phyloP scores from a whole-genome alignment of 78 protist genomes.

The Dictyostelium intermedium region DNA sequence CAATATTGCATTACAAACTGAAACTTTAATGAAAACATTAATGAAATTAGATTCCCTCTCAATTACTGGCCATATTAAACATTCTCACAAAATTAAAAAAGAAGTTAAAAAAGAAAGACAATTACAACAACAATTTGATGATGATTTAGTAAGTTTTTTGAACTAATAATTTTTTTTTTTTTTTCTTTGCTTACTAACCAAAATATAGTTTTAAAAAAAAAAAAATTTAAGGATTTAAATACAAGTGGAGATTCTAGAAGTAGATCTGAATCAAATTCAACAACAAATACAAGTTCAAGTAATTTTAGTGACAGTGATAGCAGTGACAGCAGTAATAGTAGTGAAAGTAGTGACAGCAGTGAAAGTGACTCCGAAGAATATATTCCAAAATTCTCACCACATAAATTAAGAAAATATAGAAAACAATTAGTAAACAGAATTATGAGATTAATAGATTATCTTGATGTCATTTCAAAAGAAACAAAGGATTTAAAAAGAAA shows the following conservation, averaged over 20 bases:
- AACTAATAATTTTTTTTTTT: neutral
- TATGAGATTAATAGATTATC: conserved; percentile 7
- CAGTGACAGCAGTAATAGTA: neutral
- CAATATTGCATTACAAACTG: conserved; percentile 26
- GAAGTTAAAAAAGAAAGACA: conserved; percentile 18
- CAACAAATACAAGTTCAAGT: neutral
- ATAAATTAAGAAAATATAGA: conserved; percentile 49
- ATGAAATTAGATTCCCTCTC: conserved; percentile 22
- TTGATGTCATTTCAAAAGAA: conserved; percentile 6
- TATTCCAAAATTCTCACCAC: conserved; percentile 30
- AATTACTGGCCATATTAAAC: conserved; percentile 34
- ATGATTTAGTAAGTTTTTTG: neutral
- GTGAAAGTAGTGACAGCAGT: neutral
- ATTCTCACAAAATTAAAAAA: conserved; percentile 12
- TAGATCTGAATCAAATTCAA: neutral
- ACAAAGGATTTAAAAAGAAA: neutral
- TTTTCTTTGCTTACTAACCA: neutral
- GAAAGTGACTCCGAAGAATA: neutral
- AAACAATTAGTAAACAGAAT: conserved; percentile 30
- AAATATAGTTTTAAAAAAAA: neutral
- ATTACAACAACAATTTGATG: conserved; percentile 3
- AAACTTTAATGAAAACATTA: conserved; percentile 28
- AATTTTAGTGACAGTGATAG: neutral
- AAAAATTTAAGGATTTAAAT: neutral
- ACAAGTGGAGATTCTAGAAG: neutral